Base-by-base conservation (phyloP, 768 basidiomycete genomes). In the Termitomyces sp. region DNA sequence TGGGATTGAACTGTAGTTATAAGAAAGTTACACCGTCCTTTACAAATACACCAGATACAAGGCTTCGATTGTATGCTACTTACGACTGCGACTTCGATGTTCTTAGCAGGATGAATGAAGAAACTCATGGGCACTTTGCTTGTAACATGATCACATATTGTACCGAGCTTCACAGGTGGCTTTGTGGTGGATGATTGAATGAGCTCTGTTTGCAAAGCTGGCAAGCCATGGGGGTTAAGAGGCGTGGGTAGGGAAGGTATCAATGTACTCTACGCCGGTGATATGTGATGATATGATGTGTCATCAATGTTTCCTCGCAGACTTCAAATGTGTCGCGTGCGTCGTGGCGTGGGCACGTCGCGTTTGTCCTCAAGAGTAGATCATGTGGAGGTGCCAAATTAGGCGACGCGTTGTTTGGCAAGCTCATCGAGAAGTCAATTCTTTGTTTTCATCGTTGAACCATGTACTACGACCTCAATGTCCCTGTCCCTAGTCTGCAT, bases 391-490 rank as follows among this genome's bases (percentile, higher is more conserved):
- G 41, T 43, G 41, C 1, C 44, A 46, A 51, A 41, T 20, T 18
- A 40, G 9, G 38, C 49, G 63, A 57, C 14, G 68, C 50, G 47
- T 65, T 65, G 40, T 64, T 60, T 23, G 64, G 38, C 56, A 57
- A 55, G 18, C 18, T 20, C 28, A 3, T 23, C 18, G 12, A 18
- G 20, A 10, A 54, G 20, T 43, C 54, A 44, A 44, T 30, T 32
- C n/a, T 32, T 28, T n/a, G 28, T 44, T 44, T 44, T 44, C 23
- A 9, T 20, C 10, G 23, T 12, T 46, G 44, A 46, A 23, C 28
- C 32, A 63, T 88, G 86, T 87, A 78, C 65, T 88, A 86, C 64
- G 87, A 89, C 71, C 77, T 89, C 59, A 87, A 88, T 64, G 71
- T 89, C 13, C 84, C 86, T 0, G 71, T 87, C 44, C 74, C 77